These are phyloP conservation scores for Coccomyxa sp. DNA, from an alignment of 139 green algal species.

Conservation along the genomic window DNA sequence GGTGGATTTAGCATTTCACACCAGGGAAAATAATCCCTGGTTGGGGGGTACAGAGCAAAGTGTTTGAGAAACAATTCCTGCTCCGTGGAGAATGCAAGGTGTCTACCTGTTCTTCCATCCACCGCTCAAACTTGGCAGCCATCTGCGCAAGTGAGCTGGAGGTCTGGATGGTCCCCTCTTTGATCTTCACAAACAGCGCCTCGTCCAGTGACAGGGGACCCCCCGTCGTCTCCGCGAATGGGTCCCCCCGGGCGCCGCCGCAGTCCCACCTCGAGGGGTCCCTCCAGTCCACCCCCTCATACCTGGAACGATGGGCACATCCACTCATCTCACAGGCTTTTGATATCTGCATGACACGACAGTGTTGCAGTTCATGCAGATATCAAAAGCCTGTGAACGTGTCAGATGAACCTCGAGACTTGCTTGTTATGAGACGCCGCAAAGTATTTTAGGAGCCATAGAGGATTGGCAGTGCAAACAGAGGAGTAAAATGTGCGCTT, in stretches of 20 bases:
- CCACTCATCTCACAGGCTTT: background rate
- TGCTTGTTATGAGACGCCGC: no score
- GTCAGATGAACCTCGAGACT: background rate
- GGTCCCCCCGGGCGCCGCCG: background rate
- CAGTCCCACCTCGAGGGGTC: constrained; percentile 31
- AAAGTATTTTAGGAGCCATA: no score
- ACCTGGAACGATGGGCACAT: background rate
- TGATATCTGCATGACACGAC: no score
- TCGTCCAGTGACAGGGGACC: constrained; percentile 56
- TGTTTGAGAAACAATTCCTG: no score
- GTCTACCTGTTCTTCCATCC: constrained; percentile 32
- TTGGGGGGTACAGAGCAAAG: no score
- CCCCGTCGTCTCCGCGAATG: constrained; percentile 30
- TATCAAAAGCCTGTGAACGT: no score
- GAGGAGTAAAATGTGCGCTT: no score
- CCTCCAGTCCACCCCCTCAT: constrained; percentile 32
- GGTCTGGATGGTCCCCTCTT: constrained; percentile 43
- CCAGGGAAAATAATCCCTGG: no score
- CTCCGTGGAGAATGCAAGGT: no score
- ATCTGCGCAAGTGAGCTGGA: constrained; percentile 29
- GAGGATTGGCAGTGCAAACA: no score
- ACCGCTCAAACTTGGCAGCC: constrained; percentile 41
- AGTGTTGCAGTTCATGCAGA: no score
- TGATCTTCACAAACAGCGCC: constrained; percentile 75
- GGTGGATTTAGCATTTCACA: no score